Evolutionary conservation across 1,284 basidiomycete species (phyloP).

Genomic region (Irpex rosettiformis): DNA sequence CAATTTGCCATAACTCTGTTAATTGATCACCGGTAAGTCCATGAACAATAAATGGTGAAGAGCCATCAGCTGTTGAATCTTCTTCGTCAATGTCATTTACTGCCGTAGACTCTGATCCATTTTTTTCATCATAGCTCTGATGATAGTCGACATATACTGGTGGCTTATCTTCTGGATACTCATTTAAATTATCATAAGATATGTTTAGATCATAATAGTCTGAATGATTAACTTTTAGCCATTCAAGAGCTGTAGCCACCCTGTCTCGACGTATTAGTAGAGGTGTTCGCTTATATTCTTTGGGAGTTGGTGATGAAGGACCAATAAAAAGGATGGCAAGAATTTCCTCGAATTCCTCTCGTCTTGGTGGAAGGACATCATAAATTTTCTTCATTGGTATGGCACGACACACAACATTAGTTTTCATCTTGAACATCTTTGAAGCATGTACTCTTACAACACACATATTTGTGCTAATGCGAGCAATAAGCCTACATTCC

Average conservation of each 20-base stretch:
- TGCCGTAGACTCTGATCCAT: slow-evolving; percentile 15
- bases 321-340: slow-evolving; percentile 7
- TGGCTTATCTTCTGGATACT: slow-evolving; percentile 19
- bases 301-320: background rate
- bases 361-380: slow-evolving; percentile 8
- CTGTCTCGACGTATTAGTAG: background rate
- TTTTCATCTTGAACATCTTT: slow-evolving; percentile 14
- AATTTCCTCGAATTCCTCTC: slow-evolving; percentile 7
- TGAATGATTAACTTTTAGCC: slow-evolving; percentile 30
- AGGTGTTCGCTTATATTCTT: background rate
- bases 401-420: slow-evolving; percentile 11
- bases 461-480: background rate
- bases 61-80: background rate
- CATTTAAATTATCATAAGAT: slow-evolving; percentile 21
- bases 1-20: background rate
- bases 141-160: no score
- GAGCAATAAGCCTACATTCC: background rate
- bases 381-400: slow-evolving; percentile 9
- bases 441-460: background rate
- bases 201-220: slow-evolving; percentile 26
- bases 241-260: slow-evolving; percentile 21
- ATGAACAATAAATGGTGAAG: background rate
- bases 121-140: background rate
- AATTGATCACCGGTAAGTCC: background rate
- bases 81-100: slow-evolving; percentile 13